Conservation (phyloP, 2,329 filamentous ascomycete species). For the Bisporella sp. region DNA sequence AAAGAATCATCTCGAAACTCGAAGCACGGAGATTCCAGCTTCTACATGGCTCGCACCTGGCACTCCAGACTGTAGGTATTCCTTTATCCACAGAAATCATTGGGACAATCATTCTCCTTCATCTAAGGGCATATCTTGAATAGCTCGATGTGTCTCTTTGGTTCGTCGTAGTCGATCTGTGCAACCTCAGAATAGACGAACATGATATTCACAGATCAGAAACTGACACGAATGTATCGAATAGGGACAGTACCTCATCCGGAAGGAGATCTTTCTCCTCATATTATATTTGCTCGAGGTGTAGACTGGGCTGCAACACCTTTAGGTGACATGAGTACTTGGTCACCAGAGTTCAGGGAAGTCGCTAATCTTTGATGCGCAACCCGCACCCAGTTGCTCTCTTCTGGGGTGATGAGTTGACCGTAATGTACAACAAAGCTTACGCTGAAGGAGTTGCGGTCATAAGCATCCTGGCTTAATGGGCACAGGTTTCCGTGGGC, state of each 20-base stretch:
- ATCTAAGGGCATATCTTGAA: too few species aligned
- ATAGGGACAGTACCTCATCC: slow-evolving; percentile 31
- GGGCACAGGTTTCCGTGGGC: slow-evolving; percentile 36
- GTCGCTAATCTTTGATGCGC: slow-evolving; percentile 65
- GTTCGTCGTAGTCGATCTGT: too few species aligned
- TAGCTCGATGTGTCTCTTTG: too few species aligned
- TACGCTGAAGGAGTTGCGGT: slow-evolving; percentile 62
- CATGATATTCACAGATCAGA: too few species aligned
- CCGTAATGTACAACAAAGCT: slow-evolving; percentile 65
- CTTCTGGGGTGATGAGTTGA: slow-evolving; percentile 40
- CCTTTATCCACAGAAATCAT: too few species aligned
- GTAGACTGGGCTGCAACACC: slow-evolving; percentile 67
- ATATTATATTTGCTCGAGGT: slow-evolving; percentile 64
- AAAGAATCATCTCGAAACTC: too few species aligned
- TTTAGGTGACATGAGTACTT: slow-evolving; percentile 60
- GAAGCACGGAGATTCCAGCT: too few species aligned
- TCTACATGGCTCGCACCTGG: too few species aligned
- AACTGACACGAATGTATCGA: too few species aligned
- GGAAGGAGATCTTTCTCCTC: slow-evolving; percentile 53
- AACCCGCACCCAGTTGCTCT: slow-evolving; percentile 30
- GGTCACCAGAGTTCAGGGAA: slow-evolving; percentile 64
- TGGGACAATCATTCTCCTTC: too few species aligned
- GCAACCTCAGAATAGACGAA: too few species aligned
- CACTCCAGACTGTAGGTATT: too few species aligned
- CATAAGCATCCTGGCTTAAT: slow-evolving; percentile 71